phyloP scores from a whole-genome alignment of 1,284 basidiomycete species.

The Trichosporon asahii region DNA sequence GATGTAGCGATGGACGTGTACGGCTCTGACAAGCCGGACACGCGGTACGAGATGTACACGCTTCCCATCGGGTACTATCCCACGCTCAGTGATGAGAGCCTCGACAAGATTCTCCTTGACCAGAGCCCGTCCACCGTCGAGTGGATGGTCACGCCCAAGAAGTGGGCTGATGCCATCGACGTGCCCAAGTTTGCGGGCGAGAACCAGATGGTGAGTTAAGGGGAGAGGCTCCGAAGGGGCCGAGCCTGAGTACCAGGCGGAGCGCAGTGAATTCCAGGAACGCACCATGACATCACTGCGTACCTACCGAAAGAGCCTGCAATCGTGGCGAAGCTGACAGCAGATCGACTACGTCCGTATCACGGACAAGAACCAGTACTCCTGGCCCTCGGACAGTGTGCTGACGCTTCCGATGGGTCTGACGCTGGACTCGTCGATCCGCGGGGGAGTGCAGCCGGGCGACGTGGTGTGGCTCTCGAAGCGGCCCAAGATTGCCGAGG shows the following conservation, averaged over 20 bases:
- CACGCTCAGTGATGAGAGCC: constrained; percentile 41
- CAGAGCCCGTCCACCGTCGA: constrained; percentile 47
- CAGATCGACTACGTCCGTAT: constrained; percentile 48
- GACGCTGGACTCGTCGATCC: constrained; percentile 34
- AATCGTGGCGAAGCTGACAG: background rate
- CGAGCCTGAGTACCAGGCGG: no score
- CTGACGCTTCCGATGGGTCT: constrained; percentile 41
- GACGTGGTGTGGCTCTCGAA: constrained; percentile 58
- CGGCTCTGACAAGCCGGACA: constrained; percentile 94
- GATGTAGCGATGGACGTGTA: constrained; percentile 81
- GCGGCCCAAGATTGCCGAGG: constrained; percentile 59
- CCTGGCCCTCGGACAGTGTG: constrained; percentile 44
- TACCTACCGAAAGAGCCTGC: no score
- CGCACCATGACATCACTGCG: no score
- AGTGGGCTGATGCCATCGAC: constrained; percentile 37
- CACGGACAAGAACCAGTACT: constrained; percentile 39
- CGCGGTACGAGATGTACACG: constrained; percentile 72
- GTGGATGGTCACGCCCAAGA: constrained; percentile 48
- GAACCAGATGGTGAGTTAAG: constrained; percentile 38
- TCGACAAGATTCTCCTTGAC: constrained; percentile 49
- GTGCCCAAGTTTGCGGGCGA: constrained; percentile 32
- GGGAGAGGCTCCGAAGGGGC: no score
- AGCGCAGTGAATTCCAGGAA: background rate
- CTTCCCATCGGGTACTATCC: constrained; percentile 52
- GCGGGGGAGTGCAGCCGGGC: constrained; percentile 50